Evolutionary conservation across 2,329 filamentous ascomycete species (phyloP), one percentile per base, ranked within the genome.

Genomic region (Cercospora sojina): DNA sequence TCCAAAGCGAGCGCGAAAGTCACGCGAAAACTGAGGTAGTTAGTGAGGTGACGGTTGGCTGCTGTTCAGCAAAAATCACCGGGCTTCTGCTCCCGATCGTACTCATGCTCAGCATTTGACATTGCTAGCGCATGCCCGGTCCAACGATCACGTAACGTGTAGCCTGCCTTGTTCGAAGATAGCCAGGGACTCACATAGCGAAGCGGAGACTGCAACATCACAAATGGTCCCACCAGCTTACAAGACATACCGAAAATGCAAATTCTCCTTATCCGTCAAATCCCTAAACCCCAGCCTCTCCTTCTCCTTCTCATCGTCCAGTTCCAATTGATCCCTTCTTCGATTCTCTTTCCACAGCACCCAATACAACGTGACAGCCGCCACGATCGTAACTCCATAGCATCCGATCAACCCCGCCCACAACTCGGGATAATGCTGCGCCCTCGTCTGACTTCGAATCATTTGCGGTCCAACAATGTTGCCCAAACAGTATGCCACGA

Each of bases 381-480:
- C 69, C 8, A 65, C 57, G 2, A 68, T 49, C 35, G 70, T 69
- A 0, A 69, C 61, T 18, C 58, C 56, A 25, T 69, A 68, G 1
- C 69, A 67, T 18, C 64, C 65, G 5, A 69, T 53, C 12, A 68
- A 53, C 6, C 67, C 68, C 1, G 67, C 66, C 13, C 70, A 43
- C 3, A 72, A 25, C 5, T 65, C 70, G 0, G 59, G 41, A 43
- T 70, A 70, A 8, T 59, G 29, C 18, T 56, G 62, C 9, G 66
- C 64, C 9, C 64, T 61, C 10, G 64, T 65, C 12, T 64, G 64
- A 20, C 57, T 49, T n/a, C 32, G 18, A 57, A 70, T 68, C 32
- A 68, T 61, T 18, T 66, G 66, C 2, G 68, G 68, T 13, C 55
- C 67, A 53, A 69, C 63, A 59, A 69, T 69, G 35, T 76, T 76